Evolutionary conservation across 169 alveolate genomes (phyloP).

Genomic region (Plasmodium sp.): DNA sequence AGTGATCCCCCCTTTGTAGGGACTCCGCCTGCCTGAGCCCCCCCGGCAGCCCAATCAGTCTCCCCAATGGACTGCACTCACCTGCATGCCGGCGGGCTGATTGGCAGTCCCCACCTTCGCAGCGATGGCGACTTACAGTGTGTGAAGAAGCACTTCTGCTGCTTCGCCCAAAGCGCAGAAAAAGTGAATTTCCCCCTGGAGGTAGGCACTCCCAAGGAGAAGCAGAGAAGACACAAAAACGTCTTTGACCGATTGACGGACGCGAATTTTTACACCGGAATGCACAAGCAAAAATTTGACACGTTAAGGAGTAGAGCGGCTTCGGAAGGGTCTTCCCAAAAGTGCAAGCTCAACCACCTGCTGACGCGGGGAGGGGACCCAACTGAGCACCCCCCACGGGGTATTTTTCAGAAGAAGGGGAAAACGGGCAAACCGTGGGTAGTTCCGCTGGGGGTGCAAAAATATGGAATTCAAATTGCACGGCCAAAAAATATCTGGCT

Average conservation of each 20-base stretch:
- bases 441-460: slow-evolving; percentile 85
- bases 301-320: slow-evolving; percentile 90
- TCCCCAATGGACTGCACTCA: not conserved
- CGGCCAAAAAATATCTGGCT: slow-evolving; percentile 91
- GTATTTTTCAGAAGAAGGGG: slow-evolving; percentile 18
- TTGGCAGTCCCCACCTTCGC: not conserved
- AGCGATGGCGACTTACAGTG: slow-evolving; percentile 7
- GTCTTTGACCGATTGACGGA: slow-evolving; percentile 89
- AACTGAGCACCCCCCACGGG: not conserved
- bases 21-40: not conserved
- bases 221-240: slow-evolving; percentile 1
- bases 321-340: slow-evolving; percentile 85
- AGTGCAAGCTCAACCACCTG: slow-evolving; percentile 84
- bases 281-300: slow-evolving; percentile 89
- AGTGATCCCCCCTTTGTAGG: not conserved
- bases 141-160: not conserved
- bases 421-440: not conserved
- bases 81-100: not conserved
- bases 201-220: not conserved
- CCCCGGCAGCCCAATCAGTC: not conserved
- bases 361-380: slow-evolving; percentile 82
- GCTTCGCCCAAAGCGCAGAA: not conserved
- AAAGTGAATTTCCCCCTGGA: not conserved
- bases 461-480: slow-evolving; percentile 87
- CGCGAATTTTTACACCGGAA: slow-evolving; percentile 84